A percentile compares a stretch with the other conserved stretches of the same genome.
Conservation (phyloP, 1,284 basidiomycete genomes). For the Salmacisia buchloeana region DNA sequence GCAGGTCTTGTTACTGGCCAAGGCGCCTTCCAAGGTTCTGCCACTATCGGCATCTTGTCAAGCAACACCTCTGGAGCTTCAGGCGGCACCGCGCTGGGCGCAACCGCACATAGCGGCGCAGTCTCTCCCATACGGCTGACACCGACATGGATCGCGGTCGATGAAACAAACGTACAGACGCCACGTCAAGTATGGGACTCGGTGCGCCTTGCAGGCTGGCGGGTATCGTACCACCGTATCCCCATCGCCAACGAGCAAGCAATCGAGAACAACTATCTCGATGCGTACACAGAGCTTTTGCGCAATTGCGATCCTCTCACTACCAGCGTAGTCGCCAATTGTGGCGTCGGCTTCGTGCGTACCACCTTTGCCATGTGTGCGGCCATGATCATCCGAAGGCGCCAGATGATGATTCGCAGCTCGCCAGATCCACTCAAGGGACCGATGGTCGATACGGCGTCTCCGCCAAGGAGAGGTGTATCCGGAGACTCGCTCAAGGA, state of each 20-base stretch:
- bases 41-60: too few species aligned
- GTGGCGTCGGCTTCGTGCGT: conserved; percentile 92
- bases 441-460: too few species aligned
- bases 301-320: conserved; percentile 63
- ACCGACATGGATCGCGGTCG: conserved; percentile 92
- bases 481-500: background rate
- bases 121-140: conserved; percentile 59
- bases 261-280: conserved; percentile 45
- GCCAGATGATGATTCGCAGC: conserved; percentile 73
- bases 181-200: conserved; percentile 68
- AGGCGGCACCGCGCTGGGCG: too few species aligned
- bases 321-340: conserved; percentile 87
- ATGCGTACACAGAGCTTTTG: conserved; percentile 1
- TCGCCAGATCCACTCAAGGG: conserved; percentile 66
- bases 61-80: too few species aligned
- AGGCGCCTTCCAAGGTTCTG: too few species aligned
- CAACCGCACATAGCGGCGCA: too few species aligned
- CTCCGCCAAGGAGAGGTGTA: background rate
- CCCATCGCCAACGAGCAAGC: conserved; percentile 66
- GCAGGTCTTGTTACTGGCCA: too few species aligned
- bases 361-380: conserved; percentile 98
- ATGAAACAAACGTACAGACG: conserved; percentile 75
- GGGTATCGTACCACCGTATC: conserved; percentile 65
- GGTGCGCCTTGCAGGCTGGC: conserved; percentile 78
- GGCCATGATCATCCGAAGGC: conserved; percentile 78